Evolutionary conservation across 129 eudicot genomes (phyloP).

Genomic region (Helichrysum umbraculigerum): DNA sequence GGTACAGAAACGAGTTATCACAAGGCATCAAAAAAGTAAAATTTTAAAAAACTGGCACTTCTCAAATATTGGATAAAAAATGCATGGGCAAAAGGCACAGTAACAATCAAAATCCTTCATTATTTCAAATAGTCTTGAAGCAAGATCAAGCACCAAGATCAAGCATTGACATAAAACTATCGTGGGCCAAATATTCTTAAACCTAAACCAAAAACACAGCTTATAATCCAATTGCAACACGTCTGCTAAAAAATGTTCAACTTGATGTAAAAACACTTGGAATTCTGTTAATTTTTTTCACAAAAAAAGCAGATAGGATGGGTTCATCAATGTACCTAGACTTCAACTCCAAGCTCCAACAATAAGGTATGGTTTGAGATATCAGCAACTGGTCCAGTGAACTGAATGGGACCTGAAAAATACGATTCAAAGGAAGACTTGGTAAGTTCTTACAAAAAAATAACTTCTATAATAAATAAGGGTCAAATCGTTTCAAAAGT

Average conservation of each 20-base stretch:
- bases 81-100: background rate
- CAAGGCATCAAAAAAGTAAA: background rate
- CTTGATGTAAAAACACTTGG: conserved; percentile 8
- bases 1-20: background rate
- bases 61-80: background rate
- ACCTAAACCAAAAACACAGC: conserved; percentile 11
- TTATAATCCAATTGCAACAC: background rate
- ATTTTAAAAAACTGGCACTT: too few species aligned
- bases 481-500: background rate
- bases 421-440: background rate
- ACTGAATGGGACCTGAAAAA: conserved; percentile 85
- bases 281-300: conserved; percentile 5
- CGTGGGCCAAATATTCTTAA: conserved; percentile 10
- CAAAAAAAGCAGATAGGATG: background rate
- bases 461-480: background rate
- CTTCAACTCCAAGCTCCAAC: conserved; percentile 83
- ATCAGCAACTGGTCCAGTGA: conserved; percentile 69
- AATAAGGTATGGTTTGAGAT: conserved; percentile 71
- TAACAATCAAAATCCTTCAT: conserved; percentile 3
- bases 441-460: background rate
- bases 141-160: conserved; percentile 6
- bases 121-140: background rate
- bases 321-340: conserved; percentile 26
- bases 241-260: conserved; percentile 13
- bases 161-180: background rate